A percentile compares a stretch with the other conserved stretches of the same genome.
Conservation (phyloP, 352 stramenopile species). For the Globisporangium paroecandrum region DNA sequence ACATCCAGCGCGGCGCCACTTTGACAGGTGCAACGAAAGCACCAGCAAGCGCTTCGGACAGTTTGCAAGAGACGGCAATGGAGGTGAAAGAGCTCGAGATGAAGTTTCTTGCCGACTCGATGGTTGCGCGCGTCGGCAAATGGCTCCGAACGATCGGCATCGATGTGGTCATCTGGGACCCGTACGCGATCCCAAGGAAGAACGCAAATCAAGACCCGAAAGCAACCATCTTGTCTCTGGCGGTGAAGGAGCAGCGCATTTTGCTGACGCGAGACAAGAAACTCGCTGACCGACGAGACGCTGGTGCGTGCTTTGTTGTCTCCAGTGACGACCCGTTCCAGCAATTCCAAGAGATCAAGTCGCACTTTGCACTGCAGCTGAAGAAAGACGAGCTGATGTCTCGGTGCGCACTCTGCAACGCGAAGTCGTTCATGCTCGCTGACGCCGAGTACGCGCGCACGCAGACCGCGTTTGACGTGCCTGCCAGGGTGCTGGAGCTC, state of each 20-base stretch:
- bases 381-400: slow-evolving; percentile 73
- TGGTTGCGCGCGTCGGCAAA: slow-evolving; percentile 62
- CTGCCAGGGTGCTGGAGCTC: slow-evolving; percentile 46
- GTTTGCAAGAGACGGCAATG: neutral
- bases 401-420: slow-evolving; percentile 65
- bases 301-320: slow-evolving; percentile 72
- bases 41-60: neutral
- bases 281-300: slow-evolving; percentile 55
- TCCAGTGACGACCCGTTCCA: slow-evolving; percentile 61
- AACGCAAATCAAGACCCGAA: slow-evolving; percentile 39
- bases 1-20: slow-evolving; percentile 40
- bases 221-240: slow-evolving; percentile 38
- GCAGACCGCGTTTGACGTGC: slow-evolving; percentile 54
- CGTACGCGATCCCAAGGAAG: slow-evolving; percentile 30
- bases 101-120: slow-evolving; percentile 73
- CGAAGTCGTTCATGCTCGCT: slow-evolving; percentile 57
- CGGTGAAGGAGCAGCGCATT: slow-evolving; percentile 64
- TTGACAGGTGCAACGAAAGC: slow-evolving; percentile 16
- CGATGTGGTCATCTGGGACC: slow-evolving; percentile 69
- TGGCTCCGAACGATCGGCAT: slow-evolving; percentile 76
- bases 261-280: slow-evolving; percentile 77
- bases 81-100: slow-evolving; percentile 12
- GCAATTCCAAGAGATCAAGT: slow-evolving; percentile 76
- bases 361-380: slow-evolving; percentile 62
- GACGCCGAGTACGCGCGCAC: slow-evolving; percentile 44